These are phyloP conservation scores for Sclerotinia borealis DNA, from an alignment of 2,329 filamentous ascomycete species.

Conservation along the genomic window DNA sequence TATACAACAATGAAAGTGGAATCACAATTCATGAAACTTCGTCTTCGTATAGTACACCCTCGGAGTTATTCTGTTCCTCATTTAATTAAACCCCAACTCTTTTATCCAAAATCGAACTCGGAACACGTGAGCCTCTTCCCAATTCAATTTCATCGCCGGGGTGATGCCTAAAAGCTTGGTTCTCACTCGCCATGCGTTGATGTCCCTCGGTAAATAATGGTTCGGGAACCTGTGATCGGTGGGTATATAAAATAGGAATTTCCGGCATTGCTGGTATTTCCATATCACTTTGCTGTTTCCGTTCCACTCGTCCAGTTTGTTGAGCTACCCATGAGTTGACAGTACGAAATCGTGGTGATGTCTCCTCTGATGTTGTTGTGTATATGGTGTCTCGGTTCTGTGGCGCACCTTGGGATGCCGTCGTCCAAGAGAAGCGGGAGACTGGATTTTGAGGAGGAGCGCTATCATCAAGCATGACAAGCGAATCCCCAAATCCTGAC, in stretches of 20 bases:
- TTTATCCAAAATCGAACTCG: conserved; percentile 30
- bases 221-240: neutral
- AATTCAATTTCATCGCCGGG: conserved; percentile 31
- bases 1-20: neutral
- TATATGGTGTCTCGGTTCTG: conserved; percentile 30
- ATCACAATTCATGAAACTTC: neutral
- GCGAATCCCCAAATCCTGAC: conserved; percentile 58
- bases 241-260: conserved; percentile 17
- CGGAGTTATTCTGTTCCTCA: neutral
- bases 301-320: conserved; percentile 49
- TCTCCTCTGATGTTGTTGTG: conserved; percentile 29
- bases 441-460: conserved; percentile 12
- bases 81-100: conserved; percentile 24
- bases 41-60: neutral
- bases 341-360: conserved; percentile 48
- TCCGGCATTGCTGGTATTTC: conserved; percentile 29
- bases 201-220: conserved; percentile 19
- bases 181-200: conserved; percentile 27
- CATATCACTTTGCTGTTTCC: conserved; percentile 37
- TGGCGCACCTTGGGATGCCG: conserved; percentile 14
- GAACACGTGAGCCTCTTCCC: conserved; percentile 24
- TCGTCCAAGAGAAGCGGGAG: conserved; percentile 30
- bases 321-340: conserved; percentile 61
- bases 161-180: conserved; percentile 29
- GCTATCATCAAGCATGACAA: conserved; percentile 36